phyloP scores from a whole-genome alignment of 2,329 filamentous ascomycete genomes.

The Aspergillus pseudonomiae region DNA sequence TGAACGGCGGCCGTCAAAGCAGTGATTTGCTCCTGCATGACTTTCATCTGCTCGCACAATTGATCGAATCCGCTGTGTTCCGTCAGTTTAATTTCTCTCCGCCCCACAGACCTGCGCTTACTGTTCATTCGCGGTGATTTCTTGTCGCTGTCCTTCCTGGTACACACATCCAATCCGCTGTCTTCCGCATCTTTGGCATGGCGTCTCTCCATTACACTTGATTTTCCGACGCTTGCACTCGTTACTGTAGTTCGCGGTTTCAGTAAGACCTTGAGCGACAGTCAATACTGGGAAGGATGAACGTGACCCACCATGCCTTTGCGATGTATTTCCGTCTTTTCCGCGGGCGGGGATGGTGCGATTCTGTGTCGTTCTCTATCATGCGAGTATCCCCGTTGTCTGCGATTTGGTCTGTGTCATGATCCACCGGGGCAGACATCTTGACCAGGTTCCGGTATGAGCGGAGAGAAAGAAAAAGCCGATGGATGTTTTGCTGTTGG shows the following conservation, averaged over 20 bases:
- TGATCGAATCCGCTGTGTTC: slow-evolving; percentile 21
- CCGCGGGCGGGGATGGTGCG: slow-evolving; percentile 45
- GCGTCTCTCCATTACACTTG: slow-evolving; percentile 65
- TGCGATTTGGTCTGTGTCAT: background rate
- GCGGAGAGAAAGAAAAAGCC: slow-evolving; percentile 11
- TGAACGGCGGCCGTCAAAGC: slow-evolving; percentile 72
- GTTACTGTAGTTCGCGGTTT: slow-evolving; percentile 46
- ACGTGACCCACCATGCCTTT: slow-evolving; percentile 58
- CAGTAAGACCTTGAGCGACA: background rate
- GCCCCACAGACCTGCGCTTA: background rate
- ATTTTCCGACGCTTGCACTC: slow-evolving; percentile 68
- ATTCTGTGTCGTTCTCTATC: slow-evolving; percentile 10
- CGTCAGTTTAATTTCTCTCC: background rate
- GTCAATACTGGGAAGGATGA: background rate
- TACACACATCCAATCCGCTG: slow-evolving; percentile 42
- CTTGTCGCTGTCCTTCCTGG: slow-evolving; percentile 70
- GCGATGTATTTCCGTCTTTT: slow-evolving; percentile 67
- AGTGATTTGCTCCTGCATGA: slow-evolving; percentile 69
- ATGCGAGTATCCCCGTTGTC: slow-evolving; percentile 12
- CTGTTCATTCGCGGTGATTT: background rate
- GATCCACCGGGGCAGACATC: background rate
- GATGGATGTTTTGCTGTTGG: background rate
- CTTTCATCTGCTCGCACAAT: slow-evolving; percentile 34
- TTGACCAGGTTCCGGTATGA: background rate
- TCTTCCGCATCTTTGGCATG: slow-evolving; percentile 62